These are phyloP conservation scores for Rhizophagus prolifer DNA, from an alignment of 192 early-diverging fungal genomes.

Conservation along the genomic window DNA sequence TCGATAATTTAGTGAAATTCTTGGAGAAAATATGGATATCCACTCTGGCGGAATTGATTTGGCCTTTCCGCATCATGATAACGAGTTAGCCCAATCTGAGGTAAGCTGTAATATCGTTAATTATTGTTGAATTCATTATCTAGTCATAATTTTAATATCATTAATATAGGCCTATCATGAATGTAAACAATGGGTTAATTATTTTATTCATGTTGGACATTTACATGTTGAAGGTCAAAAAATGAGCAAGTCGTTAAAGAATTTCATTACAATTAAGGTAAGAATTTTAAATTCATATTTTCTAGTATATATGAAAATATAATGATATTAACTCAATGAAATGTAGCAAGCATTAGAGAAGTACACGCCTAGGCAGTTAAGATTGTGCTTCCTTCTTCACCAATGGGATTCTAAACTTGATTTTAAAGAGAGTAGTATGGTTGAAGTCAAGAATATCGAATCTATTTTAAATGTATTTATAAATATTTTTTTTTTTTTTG, in stretches of 20 bases:
- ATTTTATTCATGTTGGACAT: constrained; percentile 97
- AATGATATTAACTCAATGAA: not conserved
- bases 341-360: constrained; percentile 70
- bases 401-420: constrained; percentile 87
- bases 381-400: constrained; percentile 85
- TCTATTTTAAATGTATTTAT: constrained; percentile 64
- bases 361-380: constrained; percentile 81
- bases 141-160: not conserved
- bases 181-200: constrained; percentile 97
- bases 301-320: not conserved
- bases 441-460: constrained; percentile 78
- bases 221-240: constrained; percentile 93
- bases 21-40: constrained; percentile 88
- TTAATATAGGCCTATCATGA: constrained; percentile 66
- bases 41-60: constrained; percentile 96
- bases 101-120: not conserved
- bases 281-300: constrained; percentile 3
- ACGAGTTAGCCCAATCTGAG: constrained; percentile 96
- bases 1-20: constrained; percentile 59
- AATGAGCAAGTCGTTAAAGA: constrained; percentile 99
- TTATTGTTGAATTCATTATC: not conserved
- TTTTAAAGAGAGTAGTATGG: constrained; percentile 74
- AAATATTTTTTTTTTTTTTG: not conserved
- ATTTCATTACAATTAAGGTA: constrained; percentile 90
- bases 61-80: constrained; percentile 98